Evolutionary conservation across 768 basidiomycete species (phyloP), one percentile per base, ranked within the genome.

Genomic region (Mycena capillaripes): DNA sequence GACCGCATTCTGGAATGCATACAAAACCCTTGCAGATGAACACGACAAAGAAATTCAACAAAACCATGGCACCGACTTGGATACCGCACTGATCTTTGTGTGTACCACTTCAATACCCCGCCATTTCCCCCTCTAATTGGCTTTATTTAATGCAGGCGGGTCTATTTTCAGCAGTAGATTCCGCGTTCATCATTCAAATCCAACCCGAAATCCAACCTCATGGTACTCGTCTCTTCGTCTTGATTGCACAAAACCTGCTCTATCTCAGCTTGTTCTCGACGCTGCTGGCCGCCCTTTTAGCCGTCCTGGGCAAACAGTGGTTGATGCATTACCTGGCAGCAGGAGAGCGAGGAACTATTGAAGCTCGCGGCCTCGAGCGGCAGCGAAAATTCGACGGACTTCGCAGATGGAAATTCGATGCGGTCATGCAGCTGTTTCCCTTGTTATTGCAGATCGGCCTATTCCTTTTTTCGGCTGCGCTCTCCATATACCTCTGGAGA

Each of bases 381-480:
- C 60, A 61, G 29, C 38, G 42, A 4, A 61, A 61, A 48, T 23
- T 61, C 4, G 60, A 61, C 38, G 60, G 60, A 16, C 40, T 61
- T n/a, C 34, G 19, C 8, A 58, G 23, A 11, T 58, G 57, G 57
- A 58, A 27, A 58, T 58, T 58, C 17, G 11, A 38, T 25, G 7
- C 29, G 3, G 12, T 46, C 29, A 61, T 61, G 42, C 60, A 61
- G 6, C 27, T 48, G 8, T 61, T 61, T 14, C 60, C 53, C 19
- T 23, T 55, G 11, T 29, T 55, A 4, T 29, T 55, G 10, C 53
- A 55, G 53, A 7, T 55, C 23, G 53, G 29, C 4, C 21, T 55
- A 11, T 8, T 30, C 4, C 29, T 55, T 6, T 55, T 55, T 12
- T 30, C 17, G 6, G 30, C 7, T 32, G 53, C 29, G 14, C 53